phyloP scores from a whole-genome alignment of 345 rosid species.

The Nasturtium officinale region DNA sequence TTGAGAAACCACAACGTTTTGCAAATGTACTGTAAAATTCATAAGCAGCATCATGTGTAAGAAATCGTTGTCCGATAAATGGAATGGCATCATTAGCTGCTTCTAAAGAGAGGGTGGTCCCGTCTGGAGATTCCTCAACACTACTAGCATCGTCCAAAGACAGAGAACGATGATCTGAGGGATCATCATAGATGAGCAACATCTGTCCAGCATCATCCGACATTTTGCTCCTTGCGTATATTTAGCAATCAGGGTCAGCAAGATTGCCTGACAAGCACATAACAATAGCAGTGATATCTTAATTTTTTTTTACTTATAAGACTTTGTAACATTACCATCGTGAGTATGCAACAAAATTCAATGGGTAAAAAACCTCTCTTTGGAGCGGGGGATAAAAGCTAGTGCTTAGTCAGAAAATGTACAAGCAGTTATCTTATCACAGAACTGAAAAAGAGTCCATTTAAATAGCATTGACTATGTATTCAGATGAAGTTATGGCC shows the following conservation, averaged over 20 bases:
- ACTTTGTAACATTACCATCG: constrained; percentile 1
- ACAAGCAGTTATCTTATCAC: constrained; percentile 1
- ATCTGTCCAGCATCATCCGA: constrained; percentile 73
- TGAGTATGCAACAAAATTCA: constrained; percentile 6
- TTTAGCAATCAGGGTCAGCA: constrained; percentile 18
- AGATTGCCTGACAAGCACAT: constrained; percentile 32
- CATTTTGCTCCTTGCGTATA: constrained; percentile 54
- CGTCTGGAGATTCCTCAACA: constrained; percentile 82
- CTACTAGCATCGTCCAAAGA: constrained; percentile 85
- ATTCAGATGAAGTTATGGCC: constrained; percentile 15
- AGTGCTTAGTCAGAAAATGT: neutral
- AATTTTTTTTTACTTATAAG: neutral
- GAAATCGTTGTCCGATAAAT: constrained; percentile 81
- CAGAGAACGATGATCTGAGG: constrained; percentile 78
- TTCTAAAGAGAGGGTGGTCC: constrained; percentile 73
- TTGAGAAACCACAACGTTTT: constrained; percentile 86
- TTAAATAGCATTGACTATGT: neutral
- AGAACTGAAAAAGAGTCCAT: neutral
- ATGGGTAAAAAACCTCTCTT: constrained; percentile 1
- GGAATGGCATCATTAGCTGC: constrained; percentile 64
- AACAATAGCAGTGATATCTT: constrained; percentile 13
- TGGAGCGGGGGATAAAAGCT: constrained; percentile 3
- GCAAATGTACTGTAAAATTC: constrained; percentile 88
- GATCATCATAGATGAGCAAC: constrained; percentile 75
- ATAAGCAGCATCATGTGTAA: constrained; percentile 88